Percentiles rank a stretch among this genome's conserved stretches.
phyloP scores from a whole-genome alignment of 192 early-diverging fungal genomes.

The Dissophora globulifera region DNA sequence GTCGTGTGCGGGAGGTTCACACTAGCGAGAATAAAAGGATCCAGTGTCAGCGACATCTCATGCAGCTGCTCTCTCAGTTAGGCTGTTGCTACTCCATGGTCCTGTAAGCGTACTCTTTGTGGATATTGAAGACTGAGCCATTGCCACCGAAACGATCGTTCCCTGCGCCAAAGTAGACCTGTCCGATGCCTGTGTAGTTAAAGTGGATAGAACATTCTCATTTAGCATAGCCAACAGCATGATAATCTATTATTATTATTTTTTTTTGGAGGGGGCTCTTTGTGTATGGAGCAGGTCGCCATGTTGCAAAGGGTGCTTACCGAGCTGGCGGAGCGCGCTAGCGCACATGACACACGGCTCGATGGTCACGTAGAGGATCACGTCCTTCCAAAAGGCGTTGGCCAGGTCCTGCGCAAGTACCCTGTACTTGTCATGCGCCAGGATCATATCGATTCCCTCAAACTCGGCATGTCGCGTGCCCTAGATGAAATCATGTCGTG shows the following conservation, averaged over 20 bases:
- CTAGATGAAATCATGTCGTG: conserved; percentile 48
- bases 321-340: conserved; percentile 84
- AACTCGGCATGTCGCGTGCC: conserved; percentile 95
- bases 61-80: no score
- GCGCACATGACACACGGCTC: conserved; percentile 99
- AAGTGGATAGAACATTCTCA: no score
- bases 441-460: conserved; percentile 89
- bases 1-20: conserved; percentile 50
- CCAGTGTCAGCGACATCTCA: no score
- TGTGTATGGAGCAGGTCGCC: no score
- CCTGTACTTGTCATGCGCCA: conserved; percentile 34
- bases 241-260: no score
- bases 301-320: no score
- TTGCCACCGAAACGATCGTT: conserved; percentile 98
- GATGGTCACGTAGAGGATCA: conserved; percentile 93
- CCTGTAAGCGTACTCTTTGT: conserved; percentile 75
- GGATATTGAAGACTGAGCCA: conserved; percentile 87
- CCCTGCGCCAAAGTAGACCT: conserved; percentile 90
- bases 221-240: no score
- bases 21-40: conserved; percentile 4
- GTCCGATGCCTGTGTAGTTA: conserved; percentile 65
- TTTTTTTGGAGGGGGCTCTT: no score
- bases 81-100: no score
- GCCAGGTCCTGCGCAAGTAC: conserved; percentile 30
- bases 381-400: conserved; percentile 40